These are phyloP conservation scores for Myotisia sp. DNA, from an alignment of 2,329 filamentous ascomycete genomes.

Conservation along the genomic window DNA sequence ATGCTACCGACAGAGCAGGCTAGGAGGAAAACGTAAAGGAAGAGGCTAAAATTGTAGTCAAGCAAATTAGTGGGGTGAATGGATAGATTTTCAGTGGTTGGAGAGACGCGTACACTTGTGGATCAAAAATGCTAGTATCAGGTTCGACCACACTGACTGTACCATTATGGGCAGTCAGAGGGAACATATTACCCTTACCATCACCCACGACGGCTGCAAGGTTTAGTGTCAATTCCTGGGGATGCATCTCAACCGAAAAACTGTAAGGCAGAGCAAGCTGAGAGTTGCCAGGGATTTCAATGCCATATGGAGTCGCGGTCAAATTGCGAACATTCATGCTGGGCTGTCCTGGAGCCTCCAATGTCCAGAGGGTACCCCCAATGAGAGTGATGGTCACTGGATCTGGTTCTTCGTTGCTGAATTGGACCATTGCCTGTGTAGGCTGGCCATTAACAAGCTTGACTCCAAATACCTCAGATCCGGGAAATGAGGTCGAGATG, in stretches of 20 bases:
- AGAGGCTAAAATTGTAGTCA: slow-evolving; percentile 50
- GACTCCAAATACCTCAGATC: slow-evolving; percentile 74
- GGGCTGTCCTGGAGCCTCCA: slow-evolving; percentile 40
- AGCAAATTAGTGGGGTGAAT: slow-evolving; percentile 1
- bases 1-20: slow-evolving; percentile 62
- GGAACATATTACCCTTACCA: slow-evolving; percentile 54
- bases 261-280: slow-evolving; percentile 64
- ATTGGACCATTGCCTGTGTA: slow-evolving; percentile 65
- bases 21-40: slow-evolving; percentile 86
- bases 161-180: slow-evolving; percentile 65
- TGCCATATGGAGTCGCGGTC: slow-evolving; percentile 58
- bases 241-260: slow-evolving; percentile 83
- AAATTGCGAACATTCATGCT: slow-evolving; percentile 66
- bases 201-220: slow-evolving; percentile 61
- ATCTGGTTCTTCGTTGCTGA: slow-evolving; percentile 68
- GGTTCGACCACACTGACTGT: slow-evolving; percentile 79
- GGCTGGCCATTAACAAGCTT: slow-evolving; percentile 88
- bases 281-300: slow-evolving; percentile 60
- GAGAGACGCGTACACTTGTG: slow-evolving; percentile 78
- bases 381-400: slow-evolving; percentile 64
- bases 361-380: slow-evolving; percentile 55
- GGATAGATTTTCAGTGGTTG: no score
- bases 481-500: slow-evolving; percentile 45
- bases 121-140: slow-evolving; percentile 81
- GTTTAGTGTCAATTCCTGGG: slow-evolving; percentile 70